phyloP scores from a whole-genome alignment of 768 basidiomycete genomes.

The Hericium rajendrae region DNA sequence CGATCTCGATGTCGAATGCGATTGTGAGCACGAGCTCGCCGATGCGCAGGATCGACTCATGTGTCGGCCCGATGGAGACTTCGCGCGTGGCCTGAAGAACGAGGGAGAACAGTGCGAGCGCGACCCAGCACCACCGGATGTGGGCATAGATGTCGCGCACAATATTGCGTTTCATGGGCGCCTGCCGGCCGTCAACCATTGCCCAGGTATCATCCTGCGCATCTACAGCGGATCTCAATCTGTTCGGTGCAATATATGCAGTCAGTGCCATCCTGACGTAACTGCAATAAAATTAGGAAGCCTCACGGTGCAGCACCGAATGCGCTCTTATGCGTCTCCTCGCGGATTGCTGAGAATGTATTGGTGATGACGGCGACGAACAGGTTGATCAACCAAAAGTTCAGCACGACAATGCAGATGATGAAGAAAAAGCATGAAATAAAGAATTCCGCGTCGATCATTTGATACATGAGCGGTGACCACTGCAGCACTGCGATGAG shows the following conservation, averaged over 20 bases:
- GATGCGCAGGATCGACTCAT: constrained; percentile 42
- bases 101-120: constrained; percentile 62
- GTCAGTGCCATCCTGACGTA: not conserved
- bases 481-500: constrained; percentile 34
- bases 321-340: constrained; percentile 82
- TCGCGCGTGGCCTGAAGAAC: constrained; percentile 63
- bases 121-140: constrained; percentile 66
- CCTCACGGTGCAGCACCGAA: constrained; percentile 76
- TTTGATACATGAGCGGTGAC: constrained; percentile 75
- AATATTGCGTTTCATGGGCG: constrained; percentile 32
- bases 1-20: constrained; percentile 83
- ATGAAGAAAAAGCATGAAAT: constrained; percentile 86
- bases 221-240: constrained; percentile 33
- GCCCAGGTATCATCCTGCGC: constrained; percentile 58
- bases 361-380: constrained; percentile 95
- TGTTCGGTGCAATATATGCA: constrained; percentile 8
- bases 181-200: constrained; percentile 34
- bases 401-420: constrained; percentile 71
- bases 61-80: constrained; percentile 36
- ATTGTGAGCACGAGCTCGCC: constrained; percentile 72
- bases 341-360: constrained; percentile 80
- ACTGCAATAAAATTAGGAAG: not conserved
- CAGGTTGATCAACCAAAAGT: constrained; percentile 90
- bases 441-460: constrained; percentile 87
- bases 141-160: constrained; percentile 47